Evolutionary conservation across 2,329 filamentous ascomycete species (phyloP), one percentile per base, ranked within the genome.

Genomic region (Xylariaceae sp.): DNA sequence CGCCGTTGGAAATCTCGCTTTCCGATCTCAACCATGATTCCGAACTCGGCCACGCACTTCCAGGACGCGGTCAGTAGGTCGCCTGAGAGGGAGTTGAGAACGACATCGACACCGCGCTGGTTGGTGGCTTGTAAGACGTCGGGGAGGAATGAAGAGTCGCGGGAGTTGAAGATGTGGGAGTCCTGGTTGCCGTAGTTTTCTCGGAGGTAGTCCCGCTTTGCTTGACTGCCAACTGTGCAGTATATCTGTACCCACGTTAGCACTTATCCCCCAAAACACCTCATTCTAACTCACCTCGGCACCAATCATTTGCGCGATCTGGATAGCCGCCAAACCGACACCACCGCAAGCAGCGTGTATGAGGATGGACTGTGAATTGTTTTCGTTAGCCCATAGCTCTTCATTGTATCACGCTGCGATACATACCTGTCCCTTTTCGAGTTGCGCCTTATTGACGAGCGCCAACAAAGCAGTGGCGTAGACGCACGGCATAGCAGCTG

Each of bases 331-430:
- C 17, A 49, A 18, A 49, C 47, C 51, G 17, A 53, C 50, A 34
- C 30, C 51, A 34, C 35, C 37, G n/a, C 37, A 23, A 13, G 54
- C 55, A 13, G 60, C 18, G 10, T 30, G 49, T 2, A 64, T 57
- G 13, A 23, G 9, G 10, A 55, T 55, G 45, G 56, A 55, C 47
- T 15, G 45, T 17, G 15, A 1, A 50, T 10, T 2, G 23, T 13
- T 4, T 2, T 8, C 9, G 9, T 49, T 23, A 18, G 47, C 47
- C 10, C 30, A 8, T 1, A 1, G 15, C 47, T 18, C 11, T 10
- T 23, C 2, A 30, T 2, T n/a, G 0, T 11, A 49, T 11, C 2
- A 11, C 9, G 47, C 34, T 49, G 39, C 8, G 9, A n/a, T 6
- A 42, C 54, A 37, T 17, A 57, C 55, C 30, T 57, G 3, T 30